Evolutionary conservation across 192 early-diverging fungal species (phyloP), one percentile per base, ranked within the genome.

Genomic region (Entomortierella lignicola): DNA sequence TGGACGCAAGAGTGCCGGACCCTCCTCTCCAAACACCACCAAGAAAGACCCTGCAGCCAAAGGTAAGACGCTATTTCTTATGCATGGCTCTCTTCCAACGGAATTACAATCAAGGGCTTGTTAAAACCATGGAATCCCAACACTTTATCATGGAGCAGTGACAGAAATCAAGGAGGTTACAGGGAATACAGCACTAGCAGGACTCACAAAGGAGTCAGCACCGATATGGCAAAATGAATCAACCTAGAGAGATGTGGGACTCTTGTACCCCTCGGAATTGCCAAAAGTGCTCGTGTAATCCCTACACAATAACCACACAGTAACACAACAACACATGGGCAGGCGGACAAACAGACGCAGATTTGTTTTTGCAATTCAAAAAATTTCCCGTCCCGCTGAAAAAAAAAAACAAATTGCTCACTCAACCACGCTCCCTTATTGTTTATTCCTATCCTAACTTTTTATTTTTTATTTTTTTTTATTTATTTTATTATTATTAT

Each of bases 371-470:
- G 29, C 27, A 44, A 52, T 52, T 21, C 42, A 51, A 55, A n/a
- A n/a, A 71, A 47, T 56, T 71, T 71, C 69, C 69, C 69, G 69
- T 71, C 69, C 69, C 69, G 59, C 44, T 52, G 43, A 29, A 57
- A 47, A 66, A 31, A 47, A 21, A 54, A 66, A 55, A 65, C 54
- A 55, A 55, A 55, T 26, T 39, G 55, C 66, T 68, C 66, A 50
- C 48, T 60, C 12, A 47, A 52, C 47, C 32, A 54, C 44, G 23
- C 53, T 53, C 55, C 26, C 25, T 51, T 30, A 51, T 52, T 62
- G 34, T 72, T 66, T 73, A 34, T 52, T 66, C 39, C 63, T 62
- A 58, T 63, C 32, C 62, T 64, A 58, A 64, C 60, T 41, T 64
- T 27, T 39, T n/a, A 32, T 34, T 60, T 25, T 43, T 29, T n/a